Evolutionary conservation across 768 basidiomycete species (phyloP).

Genomic region (Baorangia bicolor): DNA sequence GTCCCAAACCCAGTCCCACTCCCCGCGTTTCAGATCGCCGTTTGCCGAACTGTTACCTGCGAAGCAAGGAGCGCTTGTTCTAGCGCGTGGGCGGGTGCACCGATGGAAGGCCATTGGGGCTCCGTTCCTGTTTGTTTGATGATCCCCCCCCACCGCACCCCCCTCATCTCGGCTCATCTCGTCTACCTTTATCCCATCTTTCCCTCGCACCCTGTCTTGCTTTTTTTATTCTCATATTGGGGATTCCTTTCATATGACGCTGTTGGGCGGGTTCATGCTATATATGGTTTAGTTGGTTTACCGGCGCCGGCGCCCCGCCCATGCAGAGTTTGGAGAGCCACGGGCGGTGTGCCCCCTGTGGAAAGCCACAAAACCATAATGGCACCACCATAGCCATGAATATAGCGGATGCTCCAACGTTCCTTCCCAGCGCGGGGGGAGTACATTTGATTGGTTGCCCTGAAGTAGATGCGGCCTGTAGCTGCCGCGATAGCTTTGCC

Average conservation of each 20-base stretch:
- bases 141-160: too few relatives aligned
- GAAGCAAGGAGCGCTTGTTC: background rate
- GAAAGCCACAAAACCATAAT: too few relatives aligned
- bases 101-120: background rate
- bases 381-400: too few relatives aligned
- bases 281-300: conserved; percentile 1
- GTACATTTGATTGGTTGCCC: too few relatives aligned
- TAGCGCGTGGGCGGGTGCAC: background rate
- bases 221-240: background rate
- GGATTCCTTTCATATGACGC: background rate
- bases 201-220: background rate
- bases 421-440: too few relatives aligned
- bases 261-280: background rate
- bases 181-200: background rate
- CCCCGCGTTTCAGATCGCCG: conserved; percentile 11
- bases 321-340: too few relatives aligned
- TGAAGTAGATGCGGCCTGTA: too few relatives aligned
- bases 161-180: background rate
- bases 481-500: too few relatives aligned
- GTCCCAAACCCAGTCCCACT: background rate
- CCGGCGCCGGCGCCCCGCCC: conserved; percentile 6
- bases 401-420: too few relatives aligned
- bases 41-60: background rate
- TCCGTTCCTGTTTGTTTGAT: too few relatives aligned
- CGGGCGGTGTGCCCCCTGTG: too few relatives aligned